Percentiles rank a stretch among this genome's conserved stretches.
Evolutionary conservation across 1,284 basidiomycete genomes (phyloP).

Genomic region (Amylostereum chailletii): DNA sequence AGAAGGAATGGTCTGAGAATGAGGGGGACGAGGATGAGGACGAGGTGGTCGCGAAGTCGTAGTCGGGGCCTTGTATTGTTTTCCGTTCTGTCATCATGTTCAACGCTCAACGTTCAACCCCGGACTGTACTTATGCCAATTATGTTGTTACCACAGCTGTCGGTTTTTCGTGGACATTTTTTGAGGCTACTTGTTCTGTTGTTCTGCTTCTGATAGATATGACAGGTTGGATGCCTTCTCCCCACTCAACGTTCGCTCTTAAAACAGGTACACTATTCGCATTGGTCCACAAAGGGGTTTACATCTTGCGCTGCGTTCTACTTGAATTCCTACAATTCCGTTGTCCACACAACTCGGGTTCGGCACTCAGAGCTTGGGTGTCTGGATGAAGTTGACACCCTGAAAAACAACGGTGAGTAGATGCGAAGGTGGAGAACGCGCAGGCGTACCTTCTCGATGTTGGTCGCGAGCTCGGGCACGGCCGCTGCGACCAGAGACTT

Average conservation of each 20-base stretch:
- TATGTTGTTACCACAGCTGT: not conserved
- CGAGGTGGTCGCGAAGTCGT: no score
- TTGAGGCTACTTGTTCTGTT: not conserved
- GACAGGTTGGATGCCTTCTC: no score
- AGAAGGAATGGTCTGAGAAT: no score
- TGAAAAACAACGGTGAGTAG: slow-evolving; percentile 11
- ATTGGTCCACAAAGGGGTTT: no score
- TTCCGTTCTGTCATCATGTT: no score
- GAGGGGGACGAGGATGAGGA: no score
- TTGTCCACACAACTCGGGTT: not conserved
- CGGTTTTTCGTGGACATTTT: not conserved
- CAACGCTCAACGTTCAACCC: no score
- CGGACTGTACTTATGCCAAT: no score
- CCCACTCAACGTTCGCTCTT: no score
- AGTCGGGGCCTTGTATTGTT: no score
- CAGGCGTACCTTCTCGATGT: slow-evolving; percentile 66
- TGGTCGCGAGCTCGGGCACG: slow-evolving; percentile 71
- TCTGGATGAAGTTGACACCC: slow-evolving; percentile 28
- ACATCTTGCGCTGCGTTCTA: no score
- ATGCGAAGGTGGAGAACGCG: not conserved
- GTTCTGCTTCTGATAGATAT: not conserved
- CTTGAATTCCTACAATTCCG: not conserved
- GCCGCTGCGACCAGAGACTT: slow-evolving; percentile 69
- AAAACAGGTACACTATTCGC: no score
- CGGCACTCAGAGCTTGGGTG: slow-evolving; percentile 24